Evolutionary conservation across 192 early-diverging fungal species (phyloP).

Genomic region (Coemansia asiatica): DNA sequence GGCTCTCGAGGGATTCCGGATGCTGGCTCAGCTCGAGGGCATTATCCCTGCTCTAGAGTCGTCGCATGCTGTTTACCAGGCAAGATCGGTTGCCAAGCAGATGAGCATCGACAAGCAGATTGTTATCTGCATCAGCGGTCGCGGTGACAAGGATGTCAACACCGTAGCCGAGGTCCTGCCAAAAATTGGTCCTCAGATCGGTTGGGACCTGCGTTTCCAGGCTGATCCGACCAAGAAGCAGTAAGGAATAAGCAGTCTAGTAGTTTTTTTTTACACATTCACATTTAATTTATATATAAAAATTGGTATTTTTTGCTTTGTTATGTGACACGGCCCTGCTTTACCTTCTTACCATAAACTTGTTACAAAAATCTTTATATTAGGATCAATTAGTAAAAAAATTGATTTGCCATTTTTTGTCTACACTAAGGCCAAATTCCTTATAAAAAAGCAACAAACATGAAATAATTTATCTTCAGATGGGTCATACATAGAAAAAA

Average conservation of each 20-base stretch:
- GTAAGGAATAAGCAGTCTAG: not conserved
- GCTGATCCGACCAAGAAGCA: constrained; percentile 44
- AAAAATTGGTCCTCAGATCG: constrained; percentile 86
- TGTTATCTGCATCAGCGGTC: constrained; percentile 86
- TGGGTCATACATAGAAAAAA: too few species aligned
- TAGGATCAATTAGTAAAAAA: too few species aligned
- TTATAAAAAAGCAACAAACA: too few species aligned
- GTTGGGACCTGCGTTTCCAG: constrained; percentile 78
- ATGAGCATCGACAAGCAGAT: constrained; percentile 78
- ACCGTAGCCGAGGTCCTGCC: constrained; percentile 90
- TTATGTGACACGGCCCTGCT: too few species aligned
- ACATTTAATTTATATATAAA: too few species aligned
- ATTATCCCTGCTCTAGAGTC: constrained; percentile 97
- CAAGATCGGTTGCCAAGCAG: constrained; percentile 72
- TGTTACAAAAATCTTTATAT: too few species aligned
- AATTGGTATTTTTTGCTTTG: too few species aligned
- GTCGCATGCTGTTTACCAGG: constrained; percentile 86
- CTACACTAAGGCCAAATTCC: too few species aligned
- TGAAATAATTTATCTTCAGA: too few species aligned
- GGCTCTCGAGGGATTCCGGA: constrained; percentile 81
- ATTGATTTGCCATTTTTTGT: too few species aligned
- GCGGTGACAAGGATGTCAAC: constrained; percentile 97
- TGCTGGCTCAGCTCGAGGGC: constrained; percentile 71
- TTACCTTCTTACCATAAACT: too few species aligned
- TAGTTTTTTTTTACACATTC: not conserved